These are phyloP conservation scores for Bryoglossum gracile DNA, from an alignment of 495 filamentous ascomycete species.

Conservation along the genomic window DNA sequence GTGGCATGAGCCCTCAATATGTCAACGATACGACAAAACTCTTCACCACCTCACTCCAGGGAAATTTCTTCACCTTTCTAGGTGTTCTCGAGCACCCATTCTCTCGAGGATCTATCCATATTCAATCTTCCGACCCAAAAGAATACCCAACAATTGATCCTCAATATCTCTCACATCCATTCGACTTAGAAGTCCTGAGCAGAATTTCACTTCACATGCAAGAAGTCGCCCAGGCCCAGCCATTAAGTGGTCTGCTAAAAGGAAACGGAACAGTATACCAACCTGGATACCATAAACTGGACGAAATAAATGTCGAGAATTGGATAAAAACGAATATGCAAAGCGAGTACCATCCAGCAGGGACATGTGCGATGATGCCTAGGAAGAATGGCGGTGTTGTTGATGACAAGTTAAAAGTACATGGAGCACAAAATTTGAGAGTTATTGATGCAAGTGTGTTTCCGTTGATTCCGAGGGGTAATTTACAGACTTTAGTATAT, in stretches of 20 bases:
- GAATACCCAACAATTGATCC: slow-evolving; percentile 42
- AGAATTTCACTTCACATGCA: slow-evolving; percentile 35
- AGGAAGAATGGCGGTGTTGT: slow-evolving; percentile 36
- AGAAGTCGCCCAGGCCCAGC: slow-evolving; percentile 30
- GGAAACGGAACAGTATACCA: slow-evolving; percentile 18
- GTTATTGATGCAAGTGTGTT: slow-evolving; percentile 50
- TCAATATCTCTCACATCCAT: slow-evolving; percentile 44
- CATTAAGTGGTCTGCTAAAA: slow-evolving; percentile 37
- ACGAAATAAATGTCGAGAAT: background rate
- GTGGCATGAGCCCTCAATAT: too few species aligned
- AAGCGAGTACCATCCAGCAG: slow-evolving; percentile 9
- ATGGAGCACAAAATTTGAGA: slow-evolving; percentile 39
- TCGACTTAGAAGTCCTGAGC: slow-evolving; percentile 42
- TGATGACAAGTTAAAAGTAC: slow-evolving; percentile 43
- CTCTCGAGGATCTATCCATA: slow-evolving; percentile 49
- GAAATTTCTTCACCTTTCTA: too few species aligned
- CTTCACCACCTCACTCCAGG: too few species aligned
- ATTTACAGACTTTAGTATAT: slow-evolving; percentile 45
- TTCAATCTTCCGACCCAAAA: slow-evolving; percentile 31
- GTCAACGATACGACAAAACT: too few species aligned
- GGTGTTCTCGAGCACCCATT: too few species aligned
- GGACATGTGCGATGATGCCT: slow-evolving; percentile 22
- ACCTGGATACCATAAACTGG: background rate
- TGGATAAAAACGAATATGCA: slow-evolving; percentile 4
- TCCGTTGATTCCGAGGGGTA: slow-evolving; percentile 39